phyloP scores from a whole-genome alignment of 768 basidiomycete genomes.

The Calocera viscosa region DNA sequence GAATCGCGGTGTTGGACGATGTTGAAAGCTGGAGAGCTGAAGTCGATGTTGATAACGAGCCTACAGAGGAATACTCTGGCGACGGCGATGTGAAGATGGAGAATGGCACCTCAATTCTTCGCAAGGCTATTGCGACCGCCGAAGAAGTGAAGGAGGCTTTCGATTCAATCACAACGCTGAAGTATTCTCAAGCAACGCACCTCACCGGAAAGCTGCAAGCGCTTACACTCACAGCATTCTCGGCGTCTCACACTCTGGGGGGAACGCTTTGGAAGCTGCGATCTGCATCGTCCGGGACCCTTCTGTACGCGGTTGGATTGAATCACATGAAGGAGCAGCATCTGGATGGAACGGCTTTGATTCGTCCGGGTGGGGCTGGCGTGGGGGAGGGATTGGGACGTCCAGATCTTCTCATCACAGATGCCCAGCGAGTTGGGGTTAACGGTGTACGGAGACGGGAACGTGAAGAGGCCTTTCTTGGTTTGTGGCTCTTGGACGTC shows the following conservation, averaged over 20 bases:
- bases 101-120: slow-evolving; percentile 20
- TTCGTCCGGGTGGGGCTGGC: slow-evolving; percentile 49
- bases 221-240: slow-evolving; percentile 86
- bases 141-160: slow-evolving; percentile 89
- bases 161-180: slow-evolving; percentile 76
- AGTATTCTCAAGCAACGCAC: slow-evolving; percentile 92
- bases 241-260: slow-evolving; percentile 88
- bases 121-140: slow-evolving; percentile 52
- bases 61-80: slow-evolving; percentile 16
- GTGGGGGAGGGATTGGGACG: slow-evolving; percentile 77
- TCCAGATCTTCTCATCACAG: slow-evolving; percentile 88
- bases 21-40: slow-evolving; percentile 68
- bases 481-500: slow-evolving; percentile 25
- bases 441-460: slow-evolving; percentile 80
- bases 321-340: slow-evolving; percentile 96
- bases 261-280: slow-evolving; percentile 98
- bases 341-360: slow-evolving; percentile 82
- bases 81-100: slow-evolving; percentile 23
- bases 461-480: slow-evolving; percentile 76
- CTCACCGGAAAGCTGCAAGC: slow-evolving; percentile 89
- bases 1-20: slow-evolving; percentile 82
- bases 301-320: slow-evolving; percentile 86
- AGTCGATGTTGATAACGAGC: slow-evolving; percentile 47
- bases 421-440: slow-evolving; percentile 73
- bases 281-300: slow-evolving; percentile 92